phyloP scores from a whole-genome alignment of 2,329 filamentous ascomycete species.

The Talaromyces sp. region DNA sequence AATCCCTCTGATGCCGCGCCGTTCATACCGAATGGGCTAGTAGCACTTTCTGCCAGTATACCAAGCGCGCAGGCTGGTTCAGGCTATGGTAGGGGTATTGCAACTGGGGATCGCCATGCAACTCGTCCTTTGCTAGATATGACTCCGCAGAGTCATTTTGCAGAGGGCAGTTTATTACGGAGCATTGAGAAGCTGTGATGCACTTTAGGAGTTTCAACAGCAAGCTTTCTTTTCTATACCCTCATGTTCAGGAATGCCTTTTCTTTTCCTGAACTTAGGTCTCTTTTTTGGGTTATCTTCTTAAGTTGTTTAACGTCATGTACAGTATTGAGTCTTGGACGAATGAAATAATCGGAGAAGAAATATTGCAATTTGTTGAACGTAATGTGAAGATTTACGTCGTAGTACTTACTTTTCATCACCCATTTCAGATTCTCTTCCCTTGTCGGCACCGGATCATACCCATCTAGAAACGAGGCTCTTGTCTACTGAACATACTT shows the following conservation, averaged over 20 bases:
- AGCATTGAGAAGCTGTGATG: slow-evolving; percentile 27
- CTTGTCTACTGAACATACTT: not conserved
- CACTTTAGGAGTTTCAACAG: not conserved
- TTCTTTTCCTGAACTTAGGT: not conserved
- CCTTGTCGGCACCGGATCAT: not conserved
- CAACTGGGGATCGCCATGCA: slow-evolving; percentile 38
- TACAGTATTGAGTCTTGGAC: not conserved
- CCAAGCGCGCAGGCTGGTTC: slow-evolving; percentile 20
- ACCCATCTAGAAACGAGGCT: not conserved
- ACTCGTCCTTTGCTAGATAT: slow-evolving; percentile 44
- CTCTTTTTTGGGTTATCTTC: not conserved
- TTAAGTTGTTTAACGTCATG: not conserved
- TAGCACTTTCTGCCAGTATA: slow-evolving; percentile 27
- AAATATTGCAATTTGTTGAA: not conserved
- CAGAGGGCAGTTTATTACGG: slow-evolving; percentile 45
- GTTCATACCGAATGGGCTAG: slow-evolving; percentile 38
- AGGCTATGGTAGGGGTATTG: slow-evolving; percentile 36
- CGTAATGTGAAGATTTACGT: not conserved
- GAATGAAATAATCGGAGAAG: not conserved
- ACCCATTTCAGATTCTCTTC: not conserved
- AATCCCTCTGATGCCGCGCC: slow-evolving; percentile 20
- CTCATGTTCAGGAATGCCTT: not conserved
- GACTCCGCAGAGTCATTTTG: slow-evolving; percentile 40
- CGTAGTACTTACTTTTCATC: not conserved
- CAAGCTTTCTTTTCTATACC: not conserved